Evolutionary conservation across 306 rosid species (phyloP).

Genomic region (Prunus mongolica): DNA sequence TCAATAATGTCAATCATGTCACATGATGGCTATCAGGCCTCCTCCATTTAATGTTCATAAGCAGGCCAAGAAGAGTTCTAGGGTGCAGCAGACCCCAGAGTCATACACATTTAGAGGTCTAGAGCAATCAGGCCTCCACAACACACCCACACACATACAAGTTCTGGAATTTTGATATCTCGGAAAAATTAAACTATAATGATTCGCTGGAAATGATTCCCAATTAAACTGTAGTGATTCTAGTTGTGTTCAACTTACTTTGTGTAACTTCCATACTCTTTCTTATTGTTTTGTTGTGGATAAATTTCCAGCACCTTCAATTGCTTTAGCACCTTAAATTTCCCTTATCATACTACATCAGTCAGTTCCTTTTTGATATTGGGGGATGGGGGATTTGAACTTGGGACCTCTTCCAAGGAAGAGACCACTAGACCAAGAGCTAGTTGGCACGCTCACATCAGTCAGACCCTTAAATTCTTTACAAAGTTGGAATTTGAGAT

Average conservation of each 20-base stretch:
- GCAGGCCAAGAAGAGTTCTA: neutral
- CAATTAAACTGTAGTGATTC: neutral
- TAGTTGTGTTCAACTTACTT: neutral
- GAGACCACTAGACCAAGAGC: too few relatives aligned
- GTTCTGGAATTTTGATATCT: too few relatives aligned
- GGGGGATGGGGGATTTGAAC: too few relatives aligned
- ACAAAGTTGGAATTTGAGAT: neutral
- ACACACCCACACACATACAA: too few relatives aligned
- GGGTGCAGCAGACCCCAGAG: neutral
- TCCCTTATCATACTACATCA: neutral
- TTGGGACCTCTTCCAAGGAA: too few relatives aligned
- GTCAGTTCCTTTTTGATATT: neutral
- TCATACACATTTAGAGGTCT: too few relatives aligned
- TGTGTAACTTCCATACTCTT: neutral
- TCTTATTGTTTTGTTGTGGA: neutral
- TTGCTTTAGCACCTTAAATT: neutral
- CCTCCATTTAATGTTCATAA: neutral
- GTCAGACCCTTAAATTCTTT: neutral
- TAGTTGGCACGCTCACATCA: neutral
- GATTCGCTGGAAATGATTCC: neutral
- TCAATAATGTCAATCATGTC: neutral
- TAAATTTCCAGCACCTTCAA: neutral
- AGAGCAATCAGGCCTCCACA: too few relatives aligned
- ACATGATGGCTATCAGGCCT: neutral
- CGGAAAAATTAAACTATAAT: too few relatives aligned